Base-by-base conservation (phyloP, 495 filamentous ascomycete species). In the Penicillium atrosanguineum region DNA sequence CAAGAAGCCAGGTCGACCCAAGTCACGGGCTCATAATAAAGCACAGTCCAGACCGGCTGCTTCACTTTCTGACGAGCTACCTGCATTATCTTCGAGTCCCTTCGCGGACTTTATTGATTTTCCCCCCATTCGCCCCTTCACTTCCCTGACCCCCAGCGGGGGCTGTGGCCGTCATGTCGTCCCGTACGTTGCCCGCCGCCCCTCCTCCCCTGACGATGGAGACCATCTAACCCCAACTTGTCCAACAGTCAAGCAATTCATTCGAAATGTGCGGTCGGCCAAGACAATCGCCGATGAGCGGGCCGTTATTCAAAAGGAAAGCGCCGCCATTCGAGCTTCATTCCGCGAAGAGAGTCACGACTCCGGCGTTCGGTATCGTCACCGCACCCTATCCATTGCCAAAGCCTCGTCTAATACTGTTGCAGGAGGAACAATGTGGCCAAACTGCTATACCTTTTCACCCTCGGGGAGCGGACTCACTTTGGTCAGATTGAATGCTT, bases 401-500 rank as follows among this genome's bases (percentile, higher is more conserved):
- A 49, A 29, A 50, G 45, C 46, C 36, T 18, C 39, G 44, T 61
- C 68, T 74, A 61, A 75, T 57, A 49, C 28, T 37, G 20, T 19
- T 26, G 56, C 70, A 96, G 93, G 78, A 85, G 94, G 68, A 98
- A 98, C 78, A 98, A 98, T 81, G 95, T 98, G 52, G 92, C 94
- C 56, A 98, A 98, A 69, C 83, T 98, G 18, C 81, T 98, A 37
- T 98, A 98, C 64, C 89, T 98, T 47, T 98, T 98, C 69, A 98
- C 94, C 2, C 83, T 98, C n/a, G 94, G 94, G 51, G 94, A 98
- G 71, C 83, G 94, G 53, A 98, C 94, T 54, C 94, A 98, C 75
- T 98, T 98, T 67, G 94, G 94, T 47, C 94, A 98, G 77, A 97
- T 98, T 72, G 94, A 98, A 86, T 98, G 94, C 72, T 81, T 98